Conservation (phyloP, 495 filamentous ascomycete species). For the Aspergillus saccharolyticus region DNA sequence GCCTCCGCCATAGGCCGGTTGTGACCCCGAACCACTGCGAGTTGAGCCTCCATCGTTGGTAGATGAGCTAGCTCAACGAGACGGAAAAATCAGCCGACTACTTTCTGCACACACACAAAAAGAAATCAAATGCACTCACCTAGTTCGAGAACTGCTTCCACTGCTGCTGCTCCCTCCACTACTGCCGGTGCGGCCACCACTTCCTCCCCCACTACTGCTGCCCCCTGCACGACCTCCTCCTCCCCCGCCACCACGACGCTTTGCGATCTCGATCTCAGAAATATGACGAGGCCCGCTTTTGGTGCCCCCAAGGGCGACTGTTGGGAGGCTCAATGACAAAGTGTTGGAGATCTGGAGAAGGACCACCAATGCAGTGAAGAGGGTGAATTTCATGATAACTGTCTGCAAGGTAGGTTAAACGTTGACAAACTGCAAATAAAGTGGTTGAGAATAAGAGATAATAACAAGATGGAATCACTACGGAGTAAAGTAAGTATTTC, state of each 20-base stretch:
- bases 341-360: slow-evolving; percentile 29
- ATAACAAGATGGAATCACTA: neutral
- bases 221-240: slow-evolving; percentile 30
- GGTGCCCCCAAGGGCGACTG: slow-evolving; percentile 17
- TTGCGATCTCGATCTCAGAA: slow-evolving; percentile 40
- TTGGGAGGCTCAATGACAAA: slow-evolving; percentile 25
- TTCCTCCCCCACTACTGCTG: slow-evolving; percentile 23
- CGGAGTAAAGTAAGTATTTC: neutral
- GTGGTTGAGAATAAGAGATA: no score
- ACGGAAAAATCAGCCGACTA: neutral
- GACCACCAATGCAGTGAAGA: slow-evolving; percentile 5
- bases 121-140: slow-evolving; percentile 7
- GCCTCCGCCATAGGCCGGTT: slow-evolving; percentile 59
- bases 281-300: slow-evolving; percentile 10
- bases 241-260: slow-evolving; percentile 45
- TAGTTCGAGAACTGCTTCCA: slow-evolving; percentile 20
- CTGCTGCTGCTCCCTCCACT: slow-evolving; percentile 23
- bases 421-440: no score
- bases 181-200: slow-evolving; percentile 21
- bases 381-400: neutral
- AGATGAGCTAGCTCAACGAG: slow-evolving; percentile 13
- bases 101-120: neutral
- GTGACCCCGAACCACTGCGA: slow-evolving; percentile 58
- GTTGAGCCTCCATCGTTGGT: slow-evolving; percentile 59
- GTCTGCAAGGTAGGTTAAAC: neutral